These are phyloP conservation scores for Phanerochaete carnosa DNA, from an alignment of 768 basidiomycete species.

Conservation along the genomic window DNA sequence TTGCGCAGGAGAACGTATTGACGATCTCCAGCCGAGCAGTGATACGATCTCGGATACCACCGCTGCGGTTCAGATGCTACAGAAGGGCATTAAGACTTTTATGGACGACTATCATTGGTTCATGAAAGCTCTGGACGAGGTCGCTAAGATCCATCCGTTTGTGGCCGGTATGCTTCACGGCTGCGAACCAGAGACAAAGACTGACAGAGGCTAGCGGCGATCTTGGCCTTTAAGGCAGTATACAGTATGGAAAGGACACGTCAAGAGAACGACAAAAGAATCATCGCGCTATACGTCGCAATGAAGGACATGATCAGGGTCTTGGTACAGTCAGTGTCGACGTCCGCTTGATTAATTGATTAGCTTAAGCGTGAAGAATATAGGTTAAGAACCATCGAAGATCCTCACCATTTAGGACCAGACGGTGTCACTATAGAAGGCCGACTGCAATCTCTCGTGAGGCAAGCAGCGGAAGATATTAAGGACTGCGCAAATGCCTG, in stretches of 20 bases:
- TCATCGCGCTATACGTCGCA: conserved; percentile 41
- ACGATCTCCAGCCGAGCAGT: background rate
- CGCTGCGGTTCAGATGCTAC: conserved; percentile 12
- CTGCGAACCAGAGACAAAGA: background rate
- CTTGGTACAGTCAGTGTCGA: conserved; percentile 38
- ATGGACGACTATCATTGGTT: conserved; percentile 17
- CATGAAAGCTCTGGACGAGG: conserved; percentile 20
- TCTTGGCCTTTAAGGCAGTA: conserved; percentile 46
- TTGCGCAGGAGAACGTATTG: background rate
- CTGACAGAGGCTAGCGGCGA: conserved; percentile 30
- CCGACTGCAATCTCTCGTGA: conserved; percentile 28
- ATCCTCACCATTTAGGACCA: conserved; percentile 17
- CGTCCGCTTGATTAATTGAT: background rate
- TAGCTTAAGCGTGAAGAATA: background rate
- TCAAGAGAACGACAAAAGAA: conserved; percentile 47
- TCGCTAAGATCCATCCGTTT: conserved; percentile 23
- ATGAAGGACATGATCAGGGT: conserved; percentile 50
- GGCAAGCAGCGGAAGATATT: conserved; percentile 37
- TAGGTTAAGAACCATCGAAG: conserved; percentile 10
- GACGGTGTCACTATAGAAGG: conserved; percentile 31
- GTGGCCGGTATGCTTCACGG: conserved; percentile 12
- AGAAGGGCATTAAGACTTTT: conserved; percentile 17
- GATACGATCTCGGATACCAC: background rate
- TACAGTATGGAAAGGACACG: conserved; percentile 44
- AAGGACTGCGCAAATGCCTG: conserved; percentile 41